Evolutionary conservation across 1,139 yeast genomes (phyloP), one percentile per base, ranked within the genome.

Genomic region (Suhomyces wounanorum): DNA sequence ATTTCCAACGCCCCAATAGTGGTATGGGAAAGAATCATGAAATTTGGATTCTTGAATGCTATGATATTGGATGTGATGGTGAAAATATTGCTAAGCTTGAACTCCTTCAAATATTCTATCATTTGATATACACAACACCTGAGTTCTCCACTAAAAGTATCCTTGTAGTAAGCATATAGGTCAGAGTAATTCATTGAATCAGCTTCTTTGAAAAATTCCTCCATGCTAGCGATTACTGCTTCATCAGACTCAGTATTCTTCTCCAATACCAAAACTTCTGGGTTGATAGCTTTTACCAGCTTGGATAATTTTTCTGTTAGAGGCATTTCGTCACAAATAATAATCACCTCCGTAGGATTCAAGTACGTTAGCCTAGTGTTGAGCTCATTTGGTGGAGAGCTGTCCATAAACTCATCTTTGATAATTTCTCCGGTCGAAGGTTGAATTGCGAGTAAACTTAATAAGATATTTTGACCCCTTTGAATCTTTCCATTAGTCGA

Each of bases 401-500:
- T 74, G 59, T 87, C 94, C 3, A 63, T 64, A 62, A 94, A 90
- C 8, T 69, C 67, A 63, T 94, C 98, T 55, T 81, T 81, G 0
- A 89, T 66, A 5, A 91, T 78, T 47, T 87, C 91, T 0, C 97
- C 97, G 1, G 94, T 86, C 2, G 84, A 73, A 0, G 94, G 85
- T 55, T 88, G 88, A 0, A 88, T 84, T 0, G 95, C 90, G 10
- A 90, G 80, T 0, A 89, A 51, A 0, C 81, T 75, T 51, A 77
- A 62, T 10, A 18, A 11, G 6, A 8, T n/a, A 9, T 45, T 43
- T 25, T 28, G 17, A 9, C 18, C 25, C 6, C 13, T 18, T 14
- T 49, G 52, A 2, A 49, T 52, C 8, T 44, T 47, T 18, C 40
- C 42, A 8, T 23, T 28, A 8, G 18, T 33, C 10, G 18, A 33